Conservation (phyloP, 1,284 basidiomycete genomes). For the Heterobasidion parviporum region DNA sequence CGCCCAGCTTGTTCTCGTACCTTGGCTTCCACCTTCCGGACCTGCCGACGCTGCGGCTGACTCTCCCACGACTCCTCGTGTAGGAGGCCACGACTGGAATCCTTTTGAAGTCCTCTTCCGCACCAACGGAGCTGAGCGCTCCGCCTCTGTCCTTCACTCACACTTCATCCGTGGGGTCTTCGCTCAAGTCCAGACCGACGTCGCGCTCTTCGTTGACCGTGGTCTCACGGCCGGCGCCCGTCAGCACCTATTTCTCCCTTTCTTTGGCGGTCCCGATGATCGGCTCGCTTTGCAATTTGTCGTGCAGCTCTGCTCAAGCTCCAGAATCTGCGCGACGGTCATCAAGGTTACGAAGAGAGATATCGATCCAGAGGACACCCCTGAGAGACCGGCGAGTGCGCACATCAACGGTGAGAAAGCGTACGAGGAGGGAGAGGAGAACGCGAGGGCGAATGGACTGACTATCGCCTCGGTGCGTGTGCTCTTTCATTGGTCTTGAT, state of each 20-base stretch:
- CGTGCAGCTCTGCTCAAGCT: conserved; percentile 48
- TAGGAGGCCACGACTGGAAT: conserved; percentile 12
- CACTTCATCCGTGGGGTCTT: conserved; percentile 59
- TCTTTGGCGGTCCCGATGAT: conserved; percentile 70
- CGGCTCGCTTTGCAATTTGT: conserved; percentile 51
- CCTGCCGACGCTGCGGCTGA: conserved; percentile 9
- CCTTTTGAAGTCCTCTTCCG: conserved; percentile 65
- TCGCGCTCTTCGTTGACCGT: conserved; percentile 67
- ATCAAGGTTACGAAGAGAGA: conserved; percentile 51
- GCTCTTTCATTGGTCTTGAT: neutral
- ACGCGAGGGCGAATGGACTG: conserved; percentile 22
- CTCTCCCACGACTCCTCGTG: conserved; percentile 9
- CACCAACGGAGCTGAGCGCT: conserved; percentile 19
- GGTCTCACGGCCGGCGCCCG: conserved; percentile 29
- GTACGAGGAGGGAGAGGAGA: conserved; percentile 17
- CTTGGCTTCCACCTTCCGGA: conserved; percentile 46
- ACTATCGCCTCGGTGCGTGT: conserved; percentile 37
- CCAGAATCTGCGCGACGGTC: conserved; percentile 46
- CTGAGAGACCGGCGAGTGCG: conserved; percentile 16
- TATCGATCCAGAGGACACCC: conserved; percentile 8
- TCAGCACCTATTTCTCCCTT: conserved; percentile 55
- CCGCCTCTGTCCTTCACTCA: conserved; percentile 33
- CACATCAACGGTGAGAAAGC: conserved; percentile 13
- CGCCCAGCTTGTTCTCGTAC: conserved; percentile 53
- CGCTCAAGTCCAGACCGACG: conserved; percentile 36